Evolutionary conservation across 2,329 filamentous ascomycete genomes (phyloP).

Genomic region (Aureobasidium mangrovei): DNA sequence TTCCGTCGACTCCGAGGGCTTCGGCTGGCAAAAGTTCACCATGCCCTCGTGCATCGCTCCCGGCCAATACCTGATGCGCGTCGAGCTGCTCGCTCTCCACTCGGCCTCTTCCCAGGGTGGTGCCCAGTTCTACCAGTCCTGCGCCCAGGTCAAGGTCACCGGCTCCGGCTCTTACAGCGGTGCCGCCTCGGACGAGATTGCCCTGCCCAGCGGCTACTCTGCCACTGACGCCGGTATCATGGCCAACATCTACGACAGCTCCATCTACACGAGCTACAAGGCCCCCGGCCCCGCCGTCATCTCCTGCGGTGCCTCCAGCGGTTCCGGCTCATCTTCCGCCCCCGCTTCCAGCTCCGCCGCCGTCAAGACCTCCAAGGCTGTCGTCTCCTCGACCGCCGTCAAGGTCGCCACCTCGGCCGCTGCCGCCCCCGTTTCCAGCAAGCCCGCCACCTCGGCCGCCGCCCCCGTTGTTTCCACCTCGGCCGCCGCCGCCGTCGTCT

Average conservation of each 20-base stretch:
- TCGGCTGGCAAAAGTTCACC: slow-evolving; percentile 29
- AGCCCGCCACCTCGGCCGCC: neutral
- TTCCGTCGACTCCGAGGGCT: slow-evolving; percentile 21
- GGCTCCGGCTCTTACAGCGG: slow-evolving; percentile 8
- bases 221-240: slow-evolving; percentile 17
- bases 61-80: slow-evolving; percentile 48
- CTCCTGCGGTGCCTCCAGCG: slow-evolving; percentile 20
- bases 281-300: slow-evolving; percentile 35
- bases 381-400: neutral
- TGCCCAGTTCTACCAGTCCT: slow-evolving; percentile 34
- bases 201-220: slow-evolving; percentile 17
- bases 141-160: slow-evolving; percentile 21
- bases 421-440: no score
- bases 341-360: neutral
- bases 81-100: slow-evolving; percentile 48
- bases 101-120: slow-evolving; percentile 39
- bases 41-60: slow-evolving; percentile 44
- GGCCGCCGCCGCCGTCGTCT: neutral
- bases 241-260: slow-evolving; percentile 18
- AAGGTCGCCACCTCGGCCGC: neutral
- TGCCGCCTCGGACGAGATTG: slow-evolving; percentile 1
- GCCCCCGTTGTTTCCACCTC: neutral
- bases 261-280: slow-evolving; percentile 28
- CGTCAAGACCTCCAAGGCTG: neutral
- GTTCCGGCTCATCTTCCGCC: slow-evolving; percentile 2